A percentile compares a stretch with the other conserved stretches of the same genome.
These are phyloP conservation scores for Omphalea diandra DNA, from an alignment of 441 rosid genomes.

Conservation along the genomic window DNA sequence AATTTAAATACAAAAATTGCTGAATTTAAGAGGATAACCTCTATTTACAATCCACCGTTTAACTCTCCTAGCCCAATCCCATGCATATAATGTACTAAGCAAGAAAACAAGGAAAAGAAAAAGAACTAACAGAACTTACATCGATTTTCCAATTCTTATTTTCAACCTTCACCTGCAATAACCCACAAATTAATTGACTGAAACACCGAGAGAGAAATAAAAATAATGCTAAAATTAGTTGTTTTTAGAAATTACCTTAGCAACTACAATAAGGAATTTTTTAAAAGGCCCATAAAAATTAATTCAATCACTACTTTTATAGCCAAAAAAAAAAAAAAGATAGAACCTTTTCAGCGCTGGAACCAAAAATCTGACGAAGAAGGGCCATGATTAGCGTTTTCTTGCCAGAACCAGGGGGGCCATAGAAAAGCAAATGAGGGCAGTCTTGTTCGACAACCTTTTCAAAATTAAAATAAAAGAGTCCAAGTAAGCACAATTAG, in stretches of 20 bases:
- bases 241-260: no score
- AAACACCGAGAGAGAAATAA: neutral
- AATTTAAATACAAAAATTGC: no score
- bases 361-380: slow-evolving; percentile 79
- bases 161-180: slow-evolving; percentile 92
- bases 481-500: neutral
- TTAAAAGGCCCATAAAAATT: neutral
- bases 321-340: neutral
- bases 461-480: neutral
- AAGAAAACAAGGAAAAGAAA: slow-evolving; percentile 4
- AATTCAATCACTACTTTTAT: neutral
- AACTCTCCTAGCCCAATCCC: no score
- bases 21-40: no score
- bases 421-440: slow-evolving; percentile 94
- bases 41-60: no score
- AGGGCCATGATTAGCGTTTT: slow-evolving; percentile 97
- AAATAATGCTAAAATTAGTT: neutral
- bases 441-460: slow-evolving; percentile 93
- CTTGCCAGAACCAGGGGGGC: slow-evolving; percentile 96
- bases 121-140: slow-evolving; percentile 67
- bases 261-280: no score
- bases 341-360: slow-evolving; percentile 94
- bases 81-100: no score
- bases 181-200: no score
- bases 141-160: slow-evolving; percentile 84